Conservation (phyloP, 2,329 filamentous ascomycete species). For the Mariannaea sp. region DNA sequence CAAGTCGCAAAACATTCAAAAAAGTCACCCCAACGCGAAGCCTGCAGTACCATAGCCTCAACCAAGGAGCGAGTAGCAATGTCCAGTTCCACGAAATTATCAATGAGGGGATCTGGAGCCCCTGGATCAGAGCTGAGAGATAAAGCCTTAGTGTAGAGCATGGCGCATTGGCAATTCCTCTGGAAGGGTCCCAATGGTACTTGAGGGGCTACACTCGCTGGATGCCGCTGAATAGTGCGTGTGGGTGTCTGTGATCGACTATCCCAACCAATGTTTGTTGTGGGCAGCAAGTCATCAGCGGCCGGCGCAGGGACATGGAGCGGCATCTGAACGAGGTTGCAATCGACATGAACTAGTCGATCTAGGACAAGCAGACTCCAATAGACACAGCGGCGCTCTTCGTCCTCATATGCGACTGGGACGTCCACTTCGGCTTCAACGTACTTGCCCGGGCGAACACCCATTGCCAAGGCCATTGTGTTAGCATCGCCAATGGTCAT, state of each 20-base stretch:
- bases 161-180: constrained; percentile 43
- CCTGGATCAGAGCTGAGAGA: constrained; percentile 29
- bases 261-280: constrained; percentile 43
- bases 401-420: constrained; percentile 41
- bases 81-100: constrained; percentile 42
- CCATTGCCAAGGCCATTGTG: constrained; percentile 44
- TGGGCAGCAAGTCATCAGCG: constrained; percentile 43
- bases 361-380: constrained; percentile 52
- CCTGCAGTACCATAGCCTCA: constrained; percentile 43
- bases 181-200: constrained; percentile 44
- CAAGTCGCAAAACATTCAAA: constrained; percentile 44
- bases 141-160: constrained; percentile 41
- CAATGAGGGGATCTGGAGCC: constrained; percentile 28
- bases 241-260: constrained; percentile 30
- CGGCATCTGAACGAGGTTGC: constrained; percentile 40
- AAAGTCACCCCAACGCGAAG: constrained; percentile 43
- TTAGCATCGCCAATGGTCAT: constrained; percentile 49
- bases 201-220: constrained; percentile 36
- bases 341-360: constrained; percentile 44
- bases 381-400: constrained; percentile 49
- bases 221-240: constrained; percentile 35
- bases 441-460: constrained; percentile 45
- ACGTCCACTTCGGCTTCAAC: constrained; percentile 39
- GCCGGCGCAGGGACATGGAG: constrained; percentile 44
- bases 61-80: constrained; percentile 40